Evolutionary conservation across 108 stramenopile species (phyloP).

Genomic region (Stephanodiscus triporus): DNA sequence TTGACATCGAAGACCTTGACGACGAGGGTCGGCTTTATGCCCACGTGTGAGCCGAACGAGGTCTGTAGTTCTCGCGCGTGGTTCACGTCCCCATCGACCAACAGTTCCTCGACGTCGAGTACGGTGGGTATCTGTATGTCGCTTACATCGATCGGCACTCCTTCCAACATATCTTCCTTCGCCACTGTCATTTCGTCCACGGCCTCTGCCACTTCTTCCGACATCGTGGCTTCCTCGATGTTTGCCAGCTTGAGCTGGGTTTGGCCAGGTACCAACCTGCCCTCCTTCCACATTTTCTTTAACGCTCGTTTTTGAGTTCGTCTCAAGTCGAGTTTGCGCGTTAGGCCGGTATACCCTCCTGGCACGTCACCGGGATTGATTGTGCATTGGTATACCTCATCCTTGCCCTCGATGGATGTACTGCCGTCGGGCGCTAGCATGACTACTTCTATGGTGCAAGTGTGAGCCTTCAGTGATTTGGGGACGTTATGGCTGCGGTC

Average conservation of each 20-base stretch:
- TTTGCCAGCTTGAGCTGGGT: background rate
- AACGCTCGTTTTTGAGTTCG: slow-evolving; percentile 3
- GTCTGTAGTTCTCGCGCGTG: background rate
- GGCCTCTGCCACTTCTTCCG: background rate
- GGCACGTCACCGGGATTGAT: background rate
- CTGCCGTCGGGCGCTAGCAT: background rate
- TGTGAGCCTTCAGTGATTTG: background rate
- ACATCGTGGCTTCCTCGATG: background rate
- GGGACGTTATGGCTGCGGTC: background rate
- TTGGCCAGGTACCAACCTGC: background rate
- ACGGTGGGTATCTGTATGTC: background rate
- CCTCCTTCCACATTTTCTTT: background rate
- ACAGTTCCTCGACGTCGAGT: background rate
- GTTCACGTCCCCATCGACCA: background rate
- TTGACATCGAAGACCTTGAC: slow-evolving; percentile 28
- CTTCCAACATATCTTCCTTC: background rate
- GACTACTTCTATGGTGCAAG: slow-evolving; percentile 12
- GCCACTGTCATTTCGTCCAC: background rate
- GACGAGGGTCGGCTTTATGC: background rate
- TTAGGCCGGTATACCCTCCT: slow-evolving; percentile 1
- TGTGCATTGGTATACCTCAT: slow-evolving; percentile 1
- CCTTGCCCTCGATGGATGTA: background rate
- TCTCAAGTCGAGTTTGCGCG: background rate
- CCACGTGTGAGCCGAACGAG: background rate
- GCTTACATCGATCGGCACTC: background rate